phyloP scores from a whole-genome alignment of 805 yeast species.

The Lipomyces orientalis region DNA sequence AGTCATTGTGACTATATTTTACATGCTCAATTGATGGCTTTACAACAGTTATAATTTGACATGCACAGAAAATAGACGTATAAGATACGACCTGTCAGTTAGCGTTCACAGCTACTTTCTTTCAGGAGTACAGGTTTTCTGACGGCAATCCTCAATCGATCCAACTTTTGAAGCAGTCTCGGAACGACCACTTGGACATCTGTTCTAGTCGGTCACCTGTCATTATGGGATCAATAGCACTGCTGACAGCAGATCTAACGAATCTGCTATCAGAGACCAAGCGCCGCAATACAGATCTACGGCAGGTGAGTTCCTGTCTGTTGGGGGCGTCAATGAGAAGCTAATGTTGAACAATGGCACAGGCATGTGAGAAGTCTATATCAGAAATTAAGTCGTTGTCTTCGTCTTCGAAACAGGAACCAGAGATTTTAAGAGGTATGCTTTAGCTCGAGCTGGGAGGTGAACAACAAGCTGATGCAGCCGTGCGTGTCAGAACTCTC shows the following conservation, averaged over 20 bases:
- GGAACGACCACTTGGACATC: neutral
- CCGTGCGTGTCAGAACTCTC: conserved; percentile 45
- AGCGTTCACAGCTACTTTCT: conserved; percentile 1
- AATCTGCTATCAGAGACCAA: conserved; percentile 70
- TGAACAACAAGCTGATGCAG: neutral
- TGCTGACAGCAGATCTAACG: conserved; percentile 62
- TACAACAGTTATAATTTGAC: neutral
- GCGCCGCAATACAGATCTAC: conserved; percentile 72
- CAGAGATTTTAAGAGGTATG: conserved; percentile 39
- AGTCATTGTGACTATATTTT: neutral
- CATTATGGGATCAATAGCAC: conserved; percentile 54
- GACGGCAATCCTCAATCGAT: neutral
- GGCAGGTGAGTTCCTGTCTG: conserved; percentile 51
- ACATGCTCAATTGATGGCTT: neutral
- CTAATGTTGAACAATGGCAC: conserved; percentile 13
- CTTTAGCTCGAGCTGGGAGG: neutral
- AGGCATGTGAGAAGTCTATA: conserved; percentile 41
- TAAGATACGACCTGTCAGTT: neutral
- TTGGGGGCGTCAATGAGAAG: neutral
- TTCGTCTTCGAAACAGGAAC: conserved; percentile 36
- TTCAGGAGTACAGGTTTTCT: neutral
- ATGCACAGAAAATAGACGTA: conserved; percentile 24
- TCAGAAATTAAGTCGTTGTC: conserved; percentile 29
- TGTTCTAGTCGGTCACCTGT: neutral
- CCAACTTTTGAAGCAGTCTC: neutral